These are phyloP conservation scores for Pythium pyrilobum DNA, from an alignment of 352 stramenopile species.

Conservation along the genomic window DNA sequence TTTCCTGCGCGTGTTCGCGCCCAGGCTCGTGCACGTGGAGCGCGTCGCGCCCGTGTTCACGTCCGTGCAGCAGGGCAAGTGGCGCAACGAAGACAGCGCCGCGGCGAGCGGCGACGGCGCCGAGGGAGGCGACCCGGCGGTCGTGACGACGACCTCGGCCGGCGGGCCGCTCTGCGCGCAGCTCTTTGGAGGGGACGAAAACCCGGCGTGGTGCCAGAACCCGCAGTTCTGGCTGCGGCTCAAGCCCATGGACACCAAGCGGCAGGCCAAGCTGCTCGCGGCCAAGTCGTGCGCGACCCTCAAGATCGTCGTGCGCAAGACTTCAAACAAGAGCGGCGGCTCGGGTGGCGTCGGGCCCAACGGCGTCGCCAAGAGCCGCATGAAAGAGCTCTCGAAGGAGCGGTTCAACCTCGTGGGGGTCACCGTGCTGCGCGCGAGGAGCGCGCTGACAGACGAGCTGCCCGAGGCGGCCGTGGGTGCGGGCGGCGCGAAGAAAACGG, in stretches of 20 bases:
- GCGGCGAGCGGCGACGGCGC: conserved; percentile 15
- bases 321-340: conserved; percentile 36
- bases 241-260: conserved; percentile 16
- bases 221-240: conserved; percentile 84
- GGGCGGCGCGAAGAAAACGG: background rate
- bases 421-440: conserved; percentile 36
- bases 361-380: conserved; percentile 30
- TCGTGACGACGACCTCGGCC: conserved; percentile 44
- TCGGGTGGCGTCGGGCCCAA: conserved; percentile 6
- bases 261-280: conserved; percentile 25
- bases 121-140: conserved; percentile 16
- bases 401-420: conserved; percentile 57
- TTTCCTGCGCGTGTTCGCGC: conserved; percentile 83
- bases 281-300: conserved; percentile 47
- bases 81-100: conserved; percentile 33
- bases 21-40: conserved; percentile 69
- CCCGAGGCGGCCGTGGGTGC: no score
- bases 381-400: conserved; percentile 55
- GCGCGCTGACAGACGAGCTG: background rate
- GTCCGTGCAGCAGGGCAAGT: conserved; percentile 58
- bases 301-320: conserved; percentile 72
- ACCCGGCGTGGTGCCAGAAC: conserved; percentile 80
- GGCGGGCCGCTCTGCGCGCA: conserved; percentile 68
- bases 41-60: conserved; percentile 60
- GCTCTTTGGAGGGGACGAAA: conserved; percentile 40